Percentiles rank a stretch among this genome's conserved stretches.
Evolutionary conservation across 1,139 yeast genomes (phyloP).

Genomic region (Debaryomyces sp.): DNA sequence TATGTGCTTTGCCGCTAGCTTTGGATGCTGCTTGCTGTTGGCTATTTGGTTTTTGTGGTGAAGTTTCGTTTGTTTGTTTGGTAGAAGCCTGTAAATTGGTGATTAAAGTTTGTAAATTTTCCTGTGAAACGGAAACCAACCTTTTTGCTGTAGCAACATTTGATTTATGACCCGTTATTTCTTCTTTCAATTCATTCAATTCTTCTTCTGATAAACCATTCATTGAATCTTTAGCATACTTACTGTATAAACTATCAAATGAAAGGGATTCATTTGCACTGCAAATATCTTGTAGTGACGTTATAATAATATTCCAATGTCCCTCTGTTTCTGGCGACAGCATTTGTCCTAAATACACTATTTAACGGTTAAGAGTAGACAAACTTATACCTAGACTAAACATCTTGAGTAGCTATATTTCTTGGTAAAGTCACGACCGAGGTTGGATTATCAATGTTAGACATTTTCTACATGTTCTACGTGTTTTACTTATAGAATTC

Average conservation of each 20-base stretch:
- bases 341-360: neutral
- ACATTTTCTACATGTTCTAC: neutral
- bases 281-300: conserved; percentile 69
- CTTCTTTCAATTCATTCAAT: conserved; percentile 40
- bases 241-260: conserved; percentile 48
- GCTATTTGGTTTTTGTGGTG: conserved; percentile 12
- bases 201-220: conserved; percentile 31
- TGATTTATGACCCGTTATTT: conserved; percentile 53
- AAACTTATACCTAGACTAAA: neutral
- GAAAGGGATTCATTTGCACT: conserved; percentile 58
- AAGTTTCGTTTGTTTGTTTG: conserved; percentile 8
- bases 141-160: conserved; percentile 60
- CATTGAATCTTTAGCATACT: conserved; percentile 24
- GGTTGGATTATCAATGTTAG: too few relatives aligned
- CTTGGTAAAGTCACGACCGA: neutral
- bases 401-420: neutral
- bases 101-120: conserved; percentile 39
- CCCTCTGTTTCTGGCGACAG: conserved; percentile 45
- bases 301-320: conserved; percentile 68
- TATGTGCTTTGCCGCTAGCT: conserved; percentile 13
- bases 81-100: conserved; percentile 18
- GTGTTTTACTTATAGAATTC: neutral
- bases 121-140: conserved; percentile 43
- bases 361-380: neutral
- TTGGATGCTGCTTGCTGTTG: conserved; percentile 3